Conservation (phyloP, 495 filamentous ascomycete species). For the Penicillium salamii region DNA sequence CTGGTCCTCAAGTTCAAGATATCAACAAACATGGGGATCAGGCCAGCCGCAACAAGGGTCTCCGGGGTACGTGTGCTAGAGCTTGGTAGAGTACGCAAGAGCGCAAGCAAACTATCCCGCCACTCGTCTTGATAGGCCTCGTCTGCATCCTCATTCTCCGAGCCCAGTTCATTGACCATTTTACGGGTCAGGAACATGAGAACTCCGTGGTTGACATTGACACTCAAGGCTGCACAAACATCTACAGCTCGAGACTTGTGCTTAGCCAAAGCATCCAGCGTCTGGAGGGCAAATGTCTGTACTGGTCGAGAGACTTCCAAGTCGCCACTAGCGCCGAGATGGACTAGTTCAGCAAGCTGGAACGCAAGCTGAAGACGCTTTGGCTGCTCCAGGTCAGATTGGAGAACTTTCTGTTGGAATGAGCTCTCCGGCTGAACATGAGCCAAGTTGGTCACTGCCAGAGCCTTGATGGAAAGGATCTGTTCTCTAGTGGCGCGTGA, state of each 20-base stretch:
- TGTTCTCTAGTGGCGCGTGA: slow-evolving; percentile 66
- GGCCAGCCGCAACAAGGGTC: slow-evolving; percentile 76
- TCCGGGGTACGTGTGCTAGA: slow-evolving; percentile 69
- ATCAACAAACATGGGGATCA: slow-evolving; percentile 87
- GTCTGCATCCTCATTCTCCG: slow-evolving; percentile 54
- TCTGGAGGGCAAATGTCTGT: slow-evolving; percentile 78
- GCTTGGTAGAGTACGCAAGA: slow-evolving; percentile 69
- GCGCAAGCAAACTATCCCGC: slow-evolving; percentile 81
- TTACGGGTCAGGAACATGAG: slow-evolving; percentile 92
- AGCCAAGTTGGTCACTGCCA: slow-evolving; percentile 89
- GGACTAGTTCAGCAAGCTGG: slow-evolving; percentile 87
- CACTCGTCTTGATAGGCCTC: slow-evolving; percentile 72
- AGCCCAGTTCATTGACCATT: slow-evolving; percentile 74
- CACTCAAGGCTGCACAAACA: slow-evolving; percentile 79
- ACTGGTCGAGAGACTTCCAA: slow-evolving; percentile 64
- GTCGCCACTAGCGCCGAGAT: slow-evolving; percentile 65
- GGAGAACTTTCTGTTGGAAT: slow-evolving; percentile 81
- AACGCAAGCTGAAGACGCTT: slow-evolving; percentile 85
- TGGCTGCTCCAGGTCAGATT: slow-evolving; percentile 87
- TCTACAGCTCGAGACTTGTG: slow-evolving; percentile 75
- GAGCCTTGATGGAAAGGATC: slow-evolving; percentile 73
- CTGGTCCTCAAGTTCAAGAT: slow-evolving; percentile 78
- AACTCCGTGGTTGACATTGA: slow-evolving; percentile 93
- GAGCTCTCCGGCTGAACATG: slow-evolving; percentile 77
- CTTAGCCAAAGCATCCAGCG: slow-evolving; percentile 77